Percentiles rank a stretch among this genome's conserved stretches.
These are phyloP conservation scores for Pseudocercospora fijiensis DNA, from an alignment of 2,329 filamentous ascomycete species.

Conservation along the genomic window DNA sequence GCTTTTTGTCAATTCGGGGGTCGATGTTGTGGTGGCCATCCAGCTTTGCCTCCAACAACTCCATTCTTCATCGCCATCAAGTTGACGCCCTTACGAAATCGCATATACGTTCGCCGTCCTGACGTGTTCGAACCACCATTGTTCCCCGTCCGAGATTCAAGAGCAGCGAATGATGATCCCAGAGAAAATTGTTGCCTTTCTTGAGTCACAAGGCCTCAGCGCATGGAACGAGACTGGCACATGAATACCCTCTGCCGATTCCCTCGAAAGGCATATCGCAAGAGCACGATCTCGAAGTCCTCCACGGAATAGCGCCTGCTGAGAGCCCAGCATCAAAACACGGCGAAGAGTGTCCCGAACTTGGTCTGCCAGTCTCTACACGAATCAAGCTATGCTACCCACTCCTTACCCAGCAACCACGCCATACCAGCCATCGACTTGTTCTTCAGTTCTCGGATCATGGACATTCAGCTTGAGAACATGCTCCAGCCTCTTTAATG, in stretches of 20 bases:
- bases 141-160: too few species aligned
- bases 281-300: not conserved
- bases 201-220: too few species aligned
- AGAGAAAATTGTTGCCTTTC: too few species aligned
- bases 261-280: not conserved
- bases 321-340: not conserved
- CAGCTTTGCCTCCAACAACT: not conserved
- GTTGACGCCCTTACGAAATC: too few species aligned
- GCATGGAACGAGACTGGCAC: too few species aligned
- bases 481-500: not conserved
- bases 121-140: too few species aligned
- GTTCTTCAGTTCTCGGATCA: slow-evolving; percentile 2
- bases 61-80: not conserved
- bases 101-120: too few species aligned
- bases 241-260: too few species aligned
- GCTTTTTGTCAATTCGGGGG: too few species aligned
- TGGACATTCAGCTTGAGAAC: not conserved
- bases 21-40: not conserved
- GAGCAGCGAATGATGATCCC: too few species aligned
- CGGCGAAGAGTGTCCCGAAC: not conserved
- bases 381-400: not conserved
- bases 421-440: slow-evolving; percentile 9
- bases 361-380: not conserved
- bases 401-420: slow-evolving; percentile 10
- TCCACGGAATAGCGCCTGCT: not conserved